Evolutionary conservation across 1,284 basidiomycete species (phyloP).

Genomic region (Rhodotorula sp.): DNA sequence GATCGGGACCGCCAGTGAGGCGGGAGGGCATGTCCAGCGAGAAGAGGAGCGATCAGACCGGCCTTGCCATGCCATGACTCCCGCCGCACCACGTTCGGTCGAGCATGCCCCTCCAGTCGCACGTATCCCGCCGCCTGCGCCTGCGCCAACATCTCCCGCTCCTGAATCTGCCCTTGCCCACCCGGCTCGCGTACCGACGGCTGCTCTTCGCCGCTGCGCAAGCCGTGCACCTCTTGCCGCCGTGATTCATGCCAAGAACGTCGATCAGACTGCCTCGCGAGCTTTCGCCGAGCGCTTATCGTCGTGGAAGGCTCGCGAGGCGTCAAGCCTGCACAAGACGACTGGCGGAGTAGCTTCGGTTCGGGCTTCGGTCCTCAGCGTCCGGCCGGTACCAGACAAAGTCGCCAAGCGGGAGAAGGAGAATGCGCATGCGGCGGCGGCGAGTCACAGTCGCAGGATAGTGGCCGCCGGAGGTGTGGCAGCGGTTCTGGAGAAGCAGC

Average conservation of each 20-base stretch:
- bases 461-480: slow-evolving; percentile 1
- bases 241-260: not conserved
- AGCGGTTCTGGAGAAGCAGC: slow-evolving; percentile 10
- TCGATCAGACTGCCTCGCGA: no score
- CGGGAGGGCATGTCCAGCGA: not conserved
- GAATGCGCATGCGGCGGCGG: not conserved
- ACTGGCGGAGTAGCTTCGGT: no score
- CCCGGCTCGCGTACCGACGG: no score
- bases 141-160: not conserved
- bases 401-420: not conserved
- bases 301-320: no score
- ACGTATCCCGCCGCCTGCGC: no score
- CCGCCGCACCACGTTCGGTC: not conserved
- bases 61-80: not conserved
- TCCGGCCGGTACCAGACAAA: not conserved
- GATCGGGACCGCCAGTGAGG: not conserved
- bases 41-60: not conserved
- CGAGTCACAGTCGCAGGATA: not conserved
- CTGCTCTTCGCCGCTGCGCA: not conserved
- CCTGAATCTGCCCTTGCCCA: not conserved
- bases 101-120: not conserved
- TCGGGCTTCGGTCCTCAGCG: not conserved
- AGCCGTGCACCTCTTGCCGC: slow-evolving; percentile 1
- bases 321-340: no score
- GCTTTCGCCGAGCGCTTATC: no score